These are phyloP conservation scores for Monosporascus sp. DNA, from an alignment of 2,329 filamentous ascomycete genomes.

Conservation along the genomic window DNA sequence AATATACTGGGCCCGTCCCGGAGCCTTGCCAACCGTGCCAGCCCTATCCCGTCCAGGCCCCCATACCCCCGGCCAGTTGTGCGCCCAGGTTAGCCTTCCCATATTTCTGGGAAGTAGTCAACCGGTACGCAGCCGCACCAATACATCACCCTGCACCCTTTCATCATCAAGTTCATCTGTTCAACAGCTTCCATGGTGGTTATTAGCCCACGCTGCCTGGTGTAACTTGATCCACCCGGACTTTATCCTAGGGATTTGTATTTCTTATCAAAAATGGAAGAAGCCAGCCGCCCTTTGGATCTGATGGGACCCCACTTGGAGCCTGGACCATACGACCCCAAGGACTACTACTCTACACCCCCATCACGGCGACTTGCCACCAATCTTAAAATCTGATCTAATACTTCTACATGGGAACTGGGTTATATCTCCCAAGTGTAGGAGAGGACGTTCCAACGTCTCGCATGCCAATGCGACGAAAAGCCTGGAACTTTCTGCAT, in stretches of 20 bases:
- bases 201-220: conserved; percentile 30
- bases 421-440: neutral
- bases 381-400: neutral
- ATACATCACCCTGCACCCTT: conserved; percentile 47
- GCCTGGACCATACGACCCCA: neutral
- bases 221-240: neutral
- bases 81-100: conserved; percentile 45
- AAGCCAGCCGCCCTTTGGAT: neutral
- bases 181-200: conserved; percentile 48
- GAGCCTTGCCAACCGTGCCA: conserved; percentile 33
- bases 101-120: conserved; percentile 46
- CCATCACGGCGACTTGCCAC: neutral
- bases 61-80: conserved; percentile 27
- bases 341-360: neutral
- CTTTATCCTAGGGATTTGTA: neutral
- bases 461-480: conserved; percentile 3
- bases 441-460: neutral
- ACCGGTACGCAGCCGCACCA: conserved; percentile 44
- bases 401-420: neutral
- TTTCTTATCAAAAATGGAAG: neutral
- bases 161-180: conserved; percentile 48
- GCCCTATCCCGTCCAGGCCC: conserved; percentile 19
- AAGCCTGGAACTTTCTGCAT: conserved; percentile 17
- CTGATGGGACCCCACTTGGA: neutral
- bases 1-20: conserved; percentile 36